Conservation (phyloP, 805 yeast species). For the Zygoascus tannicola region DNA sequence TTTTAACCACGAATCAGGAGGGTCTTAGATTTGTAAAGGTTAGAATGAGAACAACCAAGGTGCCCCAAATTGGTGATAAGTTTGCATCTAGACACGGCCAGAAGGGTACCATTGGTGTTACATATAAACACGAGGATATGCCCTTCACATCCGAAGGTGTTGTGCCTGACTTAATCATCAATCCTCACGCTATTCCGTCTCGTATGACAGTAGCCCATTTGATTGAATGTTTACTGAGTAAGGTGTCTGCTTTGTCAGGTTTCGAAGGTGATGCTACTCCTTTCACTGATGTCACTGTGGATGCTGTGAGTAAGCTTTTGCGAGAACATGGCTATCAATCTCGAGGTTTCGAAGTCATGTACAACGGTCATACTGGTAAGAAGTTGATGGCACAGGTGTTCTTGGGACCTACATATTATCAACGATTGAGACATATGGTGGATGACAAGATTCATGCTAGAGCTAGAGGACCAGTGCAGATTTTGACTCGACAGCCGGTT, state of each 20-base stretch:
- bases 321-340: slow-evolving; percentile 96
- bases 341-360: slow-evolving; percentile 97
- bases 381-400: slow-evolving; percentile 96
- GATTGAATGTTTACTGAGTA: slow-evolving; percentile 93
- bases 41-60: slow-evolving; percentile 96
- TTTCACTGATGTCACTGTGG: slow-evolving; percentile 96
- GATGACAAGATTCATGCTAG: slow-evolving; percentile 98
- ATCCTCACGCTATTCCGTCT: slow-evolving; percentile 99
- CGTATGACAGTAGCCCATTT: slow-evolving; percentile 99
- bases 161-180: slow-evolving; percentile 94
- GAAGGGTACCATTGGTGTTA: slow-evolving; percentile 99
- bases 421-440: slow-evolving; percentile 97
- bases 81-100: slow-evolving; percentile 99
- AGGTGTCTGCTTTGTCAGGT: slow-evolving; percentile 91
- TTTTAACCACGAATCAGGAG: slow-evolving; percentile 94
- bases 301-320: slow-evolving; percentile 83
- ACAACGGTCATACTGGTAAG: slow-evolving; percentile 97
- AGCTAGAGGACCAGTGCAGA: slow-evolving; percentile 98
- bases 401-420: slow-evolving; percentile 99
- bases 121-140: slow-evolving; percentile 98
- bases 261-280: slow-evolving; percentile 99
- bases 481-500: slow-evolving; percentile 94
- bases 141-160: slow-evolving; percentile 93
- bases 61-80: slow-evolving; percentile 98
- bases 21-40: slow-evolving; percentile 97